Percentiles rank a stretch among this genome's conserved stretches.
Conservation (phyloP, 306 rosid genomes). For the Dalbergia oliveri region DNA sequence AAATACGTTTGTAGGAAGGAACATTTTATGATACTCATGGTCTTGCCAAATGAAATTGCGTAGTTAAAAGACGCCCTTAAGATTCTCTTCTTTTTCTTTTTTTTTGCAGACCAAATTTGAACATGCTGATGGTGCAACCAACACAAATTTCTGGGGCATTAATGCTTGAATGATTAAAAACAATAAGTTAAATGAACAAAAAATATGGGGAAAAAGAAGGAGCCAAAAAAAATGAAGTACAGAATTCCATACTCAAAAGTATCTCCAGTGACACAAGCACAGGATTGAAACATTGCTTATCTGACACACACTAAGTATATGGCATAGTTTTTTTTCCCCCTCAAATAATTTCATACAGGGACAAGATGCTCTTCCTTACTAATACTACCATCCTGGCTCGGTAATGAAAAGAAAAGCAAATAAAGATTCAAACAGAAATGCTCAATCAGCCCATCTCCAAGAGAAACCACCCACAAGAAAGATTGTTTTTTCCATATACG, state of each 20-base stretch:
- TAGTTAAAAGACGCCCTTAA: conserved; percentile 10
- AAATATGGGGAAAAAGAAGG: not conserved
- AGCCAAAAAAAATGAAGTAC: conserved; percentile 4
- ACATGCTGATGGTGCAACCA: not conserved
- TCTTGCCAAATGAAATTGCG: conserved; percentile 6
- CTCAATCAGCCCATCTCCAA: not conserved
- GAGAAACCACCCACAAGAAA: conserved; percentile 9
- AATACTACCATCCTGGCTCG: conserved; percentile 10
- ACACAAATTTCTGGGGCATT: conserved; percentile 2
- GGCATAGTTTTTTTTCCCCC: not conserved
- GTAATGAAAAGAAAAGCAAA: conserved; percentile 17
- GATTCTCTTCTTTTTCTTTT: not conserved
- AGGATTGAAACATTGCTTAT: conserved; percentile 21
- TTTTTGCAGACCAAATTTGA: conserved; percentile 20
- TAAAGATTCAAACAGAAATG: conserved; percentile 27
- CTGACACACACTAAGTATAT: not conserved
- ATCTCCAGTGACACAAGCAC: conserved; percentile 22
- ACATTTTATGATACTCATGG: not conserved
- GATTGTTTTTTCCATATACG: conserved; percentile 1
- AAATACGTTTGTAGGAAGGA: not conserved
- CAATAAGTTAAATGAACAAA: not conserved
- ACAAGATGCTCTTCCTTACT: conserved; percentile 15
- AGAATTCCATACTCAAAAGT: conserved; percentile 22
- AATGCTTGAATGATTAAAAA: conserved; percentile 5
- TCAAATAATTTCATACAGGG: not conserved